Evolutionary conservation across 352 stramenopile genomes (phyloP).

Genomic region (Globisporangium iwayamae): DNA sequence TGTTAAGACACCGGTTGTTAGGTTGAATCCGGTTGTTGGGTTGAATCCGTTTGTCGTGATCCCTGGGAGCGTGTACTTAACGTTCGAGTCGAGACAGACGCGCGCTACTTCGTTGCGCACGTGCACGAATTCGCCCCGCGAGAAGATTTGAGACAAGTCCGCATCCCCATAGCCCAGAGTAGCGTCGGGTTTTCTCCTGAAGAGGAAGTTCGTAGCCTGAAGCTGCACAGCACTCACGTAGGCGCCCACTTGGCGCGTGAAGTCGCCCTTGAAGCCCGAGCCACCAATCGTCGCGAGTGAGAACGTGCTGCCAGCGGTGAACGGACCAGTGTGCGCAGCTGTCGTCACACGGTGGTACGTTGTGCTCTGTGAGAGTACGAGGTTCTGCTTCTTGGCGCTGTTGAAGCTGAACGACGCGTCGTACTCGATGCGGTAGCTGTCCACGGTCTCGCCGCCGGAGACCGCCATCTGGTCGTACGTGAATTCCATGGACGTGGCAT

Average conservation of each 20-base stretch:
- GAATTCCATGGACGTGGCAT: slow-evolving; percentile 38
- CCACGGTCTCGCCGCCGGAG: slow-evolving; percentile 53
- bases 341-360: slow-evolving; percentile 69
- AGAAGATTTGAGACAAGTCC: slow-evolving; percentile 36
- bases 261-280: slow-evolving; percentile 42
- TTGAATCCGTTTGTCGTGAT: slow-evolving; percentile 35
- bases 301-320: slow-evolving; percentile 58
- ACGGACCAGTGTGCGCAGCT: slow-evolving; percentile 58
- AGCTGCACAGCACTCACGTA: slow-evolving; percentile 39
- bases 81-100: slow-evolving; percentile 60
- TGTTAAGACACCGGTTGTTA: slow-evolving; percentile 26
- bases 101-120: slow-evolving; percentile 52
- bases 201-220: slow-evolving; percentile 37
- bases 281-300: slow-evolving; percentile 50
- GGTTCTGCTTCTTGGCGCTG: slow-evolving; percentile 16
- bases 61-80: slow-evolving; percentile 45
- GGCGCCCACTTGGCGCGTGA: slow-evolving; percentile 41
- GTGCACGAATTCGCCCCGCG: slow-evolving; percentile 57
- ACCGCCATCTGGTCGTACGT: slow-evolving; percentile 55
- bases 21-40: slow-evolving; percentile 22
- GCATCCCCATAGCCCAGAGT: slow-evolving; percentile 31
- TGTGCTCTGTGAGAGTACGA: slow-evolving; percentile 29
- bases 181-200: slow-evolving; percentile 38
- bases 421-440: slow-evolving; percentile 55
- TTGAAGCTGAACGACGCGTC: slow-evolving; percentile 35